These are phyloP conservation scores for Musa schizocarpa DNA, from an alignment of 176 grass and related monocot genomes.

Conservation along the genomic window DNA sequence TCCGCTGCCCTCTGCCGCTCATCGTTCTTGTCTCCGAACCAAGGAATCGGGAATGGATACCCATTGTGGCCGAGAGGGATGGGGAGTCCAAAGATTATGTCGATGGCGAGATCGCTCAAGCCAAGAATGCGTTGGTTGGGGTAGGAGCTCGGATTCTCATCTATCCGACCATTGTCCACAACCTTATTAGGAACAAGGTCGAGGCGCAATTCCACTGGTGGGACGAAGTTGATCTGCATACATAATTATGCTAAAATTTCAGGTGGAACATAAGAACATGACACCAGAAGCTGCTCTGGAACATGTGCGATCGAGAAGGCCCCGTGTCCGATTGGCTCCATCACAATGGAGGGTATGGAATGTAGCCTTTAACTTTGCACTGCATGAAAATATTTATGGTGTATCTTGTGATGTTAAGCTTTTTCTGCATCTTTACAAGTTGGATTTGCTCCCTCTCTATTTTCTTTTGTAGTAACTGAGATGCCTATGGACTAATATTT, in stretches of 20 bases:
- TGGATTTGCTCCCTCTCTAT: neutral
- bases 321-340: constrained; percentile 68
- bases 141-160: neutral
- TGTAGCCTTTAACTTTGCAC: neutral
- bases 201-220: neutral
- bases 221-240: neutral
- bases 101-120: too few relatives aligned
- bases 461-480: too few relatives aligned
- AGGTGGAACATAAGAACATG: constrained; percentile 71
- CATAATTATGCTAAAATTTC: constrained; percentile 12
- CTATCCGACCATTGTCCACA: neutral
- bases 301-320: constrained; percentile 68
- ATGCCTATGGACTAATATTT: neutral
- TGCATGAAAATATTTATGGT: too few relatives aligned
- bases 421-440: constrained; percentile 1
- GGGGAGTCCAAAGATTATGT: too few relatives aligned
- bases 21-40: too few relatives aligned
- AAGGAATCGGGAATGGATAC: too few relatives aligned
- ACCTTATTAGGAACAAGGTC: neutral
- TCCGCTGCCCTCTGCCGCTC: too few relatives aligned
- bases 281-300: constrained; percentile 68
- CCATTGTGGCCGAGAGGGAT: too few relatives aligned
- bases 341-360: constrained; percentile 60
- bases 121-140: neutral
- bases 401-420: neutral